These are phyloP conservation scores for Jasminum sambac DNA, from an alignment of 257 asterid genomes.

Conservation along the genomic window DNA sequence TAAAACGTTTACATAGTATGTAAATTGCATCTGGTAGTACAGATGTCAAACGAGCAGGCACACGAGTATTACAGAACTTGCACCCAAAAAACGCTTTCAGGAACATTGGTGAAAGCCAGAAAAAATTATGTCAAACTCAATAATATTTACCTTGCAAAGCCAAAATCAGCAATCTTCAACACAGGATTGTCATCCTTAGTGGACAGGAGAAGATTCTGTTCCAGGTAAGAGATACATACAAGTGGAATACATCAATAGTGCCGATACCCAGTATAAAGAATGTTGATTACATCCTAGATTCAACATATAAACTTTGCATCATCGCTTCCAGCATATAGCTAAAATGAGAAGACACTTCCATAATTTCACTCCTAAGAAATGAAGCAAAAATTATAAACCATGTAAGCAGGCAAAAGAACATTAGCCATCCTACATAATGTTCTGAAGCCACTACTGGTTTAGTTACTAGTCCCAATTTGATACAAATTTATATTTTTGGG, in stretches of 20 bases:
- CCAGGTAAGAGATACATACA: conserved; percentile 31
- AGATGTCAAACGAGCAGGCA: not conserved
- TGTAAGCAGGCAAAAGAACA: not conserved
- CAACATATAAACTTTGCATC: conserved; percentile 5
- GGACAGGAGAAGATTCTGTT: conserved; percentile 58
- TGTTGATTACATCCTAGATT: conserved; percentile 3
- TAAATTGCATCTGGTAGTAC: not conserved
- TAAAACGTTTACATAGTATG: not conserved
- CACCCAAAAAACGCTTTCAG: not conserved
- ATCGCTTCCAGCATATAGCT: conserved; percentile 9
- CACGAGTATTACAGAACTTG: conserved; percentile 6
- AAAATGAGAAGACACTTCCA: not conserved
- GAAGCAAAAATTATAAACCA: not conserved
- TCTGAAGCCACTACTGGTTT: not conserved
- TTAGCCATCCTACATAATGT: not conserved
- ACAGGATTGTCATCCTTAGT: conserved; percentile 34
- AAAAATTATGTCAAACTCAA: conserved; percentile 6
- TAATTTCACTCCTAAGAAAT: not conserved
- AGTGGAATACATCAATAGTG: conserved; percentile 24
- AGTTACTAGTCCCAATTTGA: too few species aligned
- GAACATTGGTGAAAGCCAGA: not conserved
- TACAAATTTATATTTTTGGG: too few species aligned
- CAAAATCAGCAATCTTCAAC: conserved; percentile 66
- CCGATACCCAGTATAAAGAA: conserved; percentile 3
- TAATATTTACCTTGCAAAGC: conserved; percentile 72